These are phyloP conservation scores for Chrysanthemum makinoi DNA, from an alignment of 129 eudicot species.

Conservation along the genomic window DNA sequence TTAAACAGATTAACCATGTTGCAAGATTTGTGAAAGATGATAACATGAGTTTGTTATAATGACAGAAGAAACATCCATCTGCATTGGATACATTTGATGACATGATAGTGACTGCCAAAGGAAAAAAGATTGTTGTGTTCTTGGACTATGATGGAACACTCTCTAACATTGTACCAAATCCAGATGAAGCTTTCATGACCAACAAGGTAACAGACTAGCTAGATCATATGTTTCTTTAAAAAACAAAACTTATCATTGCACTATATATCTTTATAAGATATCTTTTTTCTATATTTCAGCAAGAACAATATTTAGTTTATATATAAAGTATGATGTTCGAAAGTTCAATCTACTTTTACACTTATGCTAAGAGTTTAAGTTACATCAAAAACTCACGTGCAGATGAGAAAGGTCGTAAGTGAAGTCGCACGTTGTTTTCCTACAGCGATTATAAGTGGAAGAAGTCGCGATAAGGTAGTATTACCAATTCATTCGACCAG, in stretches of 20 bases:
- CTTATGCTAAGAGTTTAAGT: too few relatives aligned
- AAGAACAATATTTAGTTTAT: too few relatives aligned
- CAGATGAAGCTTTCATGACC: constrained; percentile 44
- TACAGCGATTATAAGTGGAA: constrained; percentile 48
- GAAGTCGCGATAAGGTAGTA: constrained; percentile 39
- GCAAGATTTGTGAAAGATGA: too few relatives aligned
- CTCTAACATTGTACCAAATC: constrained; percentile 42
- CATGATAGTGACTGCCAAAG: constrained; percentile 30
- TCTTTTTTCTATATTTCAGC: too few relatives aligned
- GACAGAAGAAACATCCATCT: constrained; percentile 41
- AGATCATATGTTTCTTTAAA: too few relatives aligned
- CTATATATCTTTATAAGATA: too few relatives aligned
- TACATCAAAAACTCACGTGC: background rate
- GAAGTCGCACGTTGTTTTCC: constrained; percentile 45
- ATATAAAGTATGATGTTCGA: too few relatives aligned
- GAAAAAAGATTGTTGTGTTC: constrained; percentile 23
- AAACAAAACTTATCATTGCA: too few relatives aligned
- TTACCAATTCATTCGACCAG: too few relatives aligned
- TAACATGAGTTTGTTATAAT: background rate
- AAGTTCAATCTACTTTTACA: too few relatives aligned
- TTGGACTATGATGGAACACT: constrained; percentile 37
- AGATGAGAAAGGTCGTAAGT: constrained; percentile 41
- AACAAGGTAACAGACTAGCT: constrained; percentile 20
- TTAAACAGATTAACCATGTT: too few relatives aligned
- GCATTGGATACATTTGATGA: constrained; percentile 38